Conservation (phyloP, 257 asterid genomes). For the Nemophila menziesii region DNA sequence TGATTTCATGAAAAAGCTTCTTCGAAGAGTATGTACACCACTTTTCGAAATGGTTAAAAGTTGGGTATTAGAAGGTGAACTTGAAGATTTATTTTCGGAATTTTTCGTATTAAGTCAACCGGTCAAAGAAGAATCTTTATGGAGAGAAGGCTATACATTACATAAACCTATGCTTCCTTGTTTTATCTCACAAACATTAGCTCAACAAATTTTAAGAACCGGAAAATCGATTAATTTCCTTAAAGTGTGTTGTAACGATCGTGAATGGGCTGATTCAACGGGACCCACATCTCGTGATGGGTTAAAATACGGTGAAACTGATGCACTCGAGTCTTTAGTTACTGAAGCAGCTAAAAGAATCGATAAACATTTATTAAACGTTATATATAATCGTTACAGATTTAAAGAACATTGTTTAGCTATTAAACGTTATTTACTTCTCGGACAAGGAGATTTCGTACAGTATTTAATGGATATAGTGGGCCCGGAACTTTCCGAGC, state of each 20-base stretch:
- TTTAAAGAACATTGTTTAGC: slow-evolving; percentile 98
- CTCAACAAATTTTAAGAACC: slow-evolving; percentile 85
- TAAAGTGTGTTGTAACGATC: slow-evolving; percentile 94
- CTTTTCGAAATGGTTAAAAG: slow-evolving; percentile 99
- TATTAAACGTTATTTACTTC: slow-evolving; percentile 87
- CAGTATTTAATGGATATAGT: slow-evolving; percentile 94
- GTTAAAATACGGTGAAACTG: slow-evolving; percentile 91
- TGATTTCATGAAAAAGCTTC: slow-evolving; percentile 80
- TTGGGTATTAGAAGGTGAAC: slow-evolving; percentile 99
- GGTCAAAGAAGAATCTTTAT: slow-evolving; percentile 91
- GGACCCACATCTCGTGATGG: slow-evolving; percentile 93
- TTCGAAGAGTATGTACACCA: slow-evolving; percentile 88
- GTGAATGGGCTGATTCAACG: slow-evolving; percentile 95
- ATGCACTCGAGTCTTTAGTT: slow-evolving; percentile 87
- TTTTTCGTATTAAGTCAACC: slow-evolving; percentile 86
- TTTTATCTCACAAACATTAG: slow-evolving; percentile 81
- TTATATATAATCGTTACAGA: slow-evolving; percentile 62
- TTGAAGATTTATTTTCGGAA: slow-evolving; percentile 84
- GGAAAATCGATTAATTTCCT: slow-evolving; percentile 97
- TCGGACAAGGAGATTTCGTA: slow-evolving; percentile 98
- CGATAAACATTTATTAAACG: slow-evolving; percentile 82
- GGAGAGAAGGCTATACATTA: slow-evolving; percentile 96
- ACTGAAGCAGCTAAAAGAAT: slow-evolving; percentile 89
- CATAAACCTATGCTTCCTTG: slow-evolving; percentile 88
- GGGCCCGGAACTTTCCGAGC: slow-evolving; percentile 90